Percentiles rank a stretch among this genome's conserved stretches.
These are phyloP conservation scores for Schizophyllum commune DNA, from an alignment of 1,284 basidiomycete genomes.

Conservation along the genomic window DNA sequence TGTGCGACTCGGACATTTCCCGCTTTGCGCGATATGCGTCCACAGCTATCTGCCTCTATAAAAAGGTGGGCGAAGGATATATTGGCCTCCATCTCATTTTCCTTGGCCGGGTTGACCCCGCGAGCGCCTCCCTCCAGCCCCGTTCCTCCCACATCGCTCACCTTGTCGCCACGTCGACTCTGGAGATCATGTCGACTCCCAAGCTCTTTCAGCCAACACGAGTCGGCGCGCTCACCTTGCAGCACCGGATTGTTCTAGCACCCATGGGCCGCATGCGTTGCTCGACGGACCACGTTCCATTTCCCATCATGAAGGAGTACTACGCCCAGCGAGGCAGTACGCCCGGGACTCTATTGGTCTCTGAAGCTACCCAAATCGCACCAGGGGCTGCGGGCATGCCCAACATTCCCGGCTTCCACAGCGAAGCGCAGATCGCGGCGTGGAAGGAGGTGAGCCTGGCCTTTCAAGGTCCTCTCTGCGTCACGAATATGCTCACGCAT, in stretches of 20 bases:
- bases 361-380: constrained; percentile 9
- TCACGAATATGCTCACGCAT: too few relatives aligned
- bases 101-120: too few relatives aligned
- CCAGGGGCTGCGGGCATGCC: constrained; percentile 6
- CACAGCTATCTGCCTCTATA: too few relatives aligned
- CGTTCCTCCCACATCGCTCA: too few relatives aligned
- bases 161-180: too few relatives aligned
- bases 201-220: constrained; percentile 38
- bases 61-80: too few relatives aligned
- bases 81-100: too few relatives aligned
- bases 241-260: constrained; percentile 16
- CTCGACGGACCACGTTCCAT: constrained; percentile 5
- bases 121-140: too few relatives aligned
- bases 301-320: constrained; percentile 16
- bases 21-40: too few relatives aligned
- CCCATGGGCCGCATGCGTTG: constrained; percentile 13
- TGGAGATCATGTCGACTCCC: constrained; percentile 5
- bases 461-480: too few relatives aligned
- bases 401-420: constrained; percentile 17
- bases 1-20: too few relatives aligned
- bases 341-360: constrained; percentile 12
- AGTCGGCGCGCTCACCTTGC: constrained; percentile 18
- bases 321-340: constrained; percentile 11
- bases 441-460: constrained; percentile 17
- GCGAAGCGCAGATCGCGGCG: constrained; percentile 12